These are phyloP conservation scores for Umbelopsis sp. DNA, from an alignment of 371 early-diverging fungal genomes.

Conservation along the genomic window DNA sequence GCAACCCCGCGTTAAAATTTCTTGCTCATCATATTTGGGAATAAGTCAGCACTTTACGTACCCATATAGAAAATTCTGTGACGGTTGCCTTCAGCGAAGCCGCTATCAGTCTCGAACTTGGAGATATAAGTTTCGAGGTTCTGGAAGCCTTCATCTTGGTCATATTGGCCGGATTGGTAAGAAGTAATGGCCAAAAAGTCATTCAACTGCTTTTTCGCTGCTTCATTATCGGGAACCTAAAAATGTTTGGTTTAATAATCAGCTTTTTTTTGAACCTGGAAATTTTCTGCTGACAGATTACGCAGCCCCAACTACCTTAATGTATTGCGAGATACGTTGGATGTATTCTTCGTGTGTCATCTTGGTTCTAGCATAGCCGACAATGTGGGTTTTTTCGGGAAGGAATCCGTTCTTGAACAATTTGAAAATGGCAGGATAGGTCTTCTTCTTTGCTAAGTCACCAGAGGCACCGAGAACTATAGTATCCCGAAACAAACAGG, in stretches of 20 bases:
- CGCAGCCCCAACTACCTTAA: constrained; percentile 51
- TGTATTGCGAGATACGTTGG: constrained; percentile 75
- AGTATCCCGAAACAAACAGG: no score
- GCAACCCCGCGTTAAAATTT: background rate
- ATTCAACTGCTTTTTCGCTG: constrained; percentile 56
- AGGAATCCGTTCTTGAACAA: constrained; percentile 78
- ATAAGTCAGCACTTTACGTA: background rate
- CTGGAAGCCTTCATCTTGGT: constrained; percentile 76
- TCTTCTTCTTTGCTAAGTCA: constrained; percentile 96
- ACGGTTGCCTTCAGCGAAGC: constrained; percentile 23
- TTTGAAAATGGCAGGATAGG: constrained; percentile 94
- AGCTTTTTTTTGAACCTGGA: background rate
- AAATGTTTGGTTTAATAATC: constrained; percentile 30
- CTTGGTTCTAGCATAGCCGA: constrained; percentile 96
- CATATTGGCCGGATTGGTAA: constrained; percentile 93
- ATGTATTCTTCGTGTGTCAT: constrained; percentile 82
- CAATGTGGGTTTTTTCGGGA: constrained; percentile 78
- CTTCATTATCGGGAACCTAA: constrained; percentile 22
- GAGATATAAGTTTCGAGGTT: constrained; percentile 63
- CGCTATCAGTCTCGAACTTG: constrained; percentile 50
- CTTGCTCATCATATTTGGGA: background rate
- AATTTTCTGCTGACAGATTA: background rate
- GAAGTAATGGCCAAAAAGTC: constrained; percentile 77
- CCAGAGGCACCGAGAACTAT: constrained; percentile 89
- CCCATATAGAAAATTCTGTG: constrained; percentile 85